Evolutionary conservation across 345 rosid genomes (phyloP).

Genomic region (Anastatica hierochuntica): DNA sequence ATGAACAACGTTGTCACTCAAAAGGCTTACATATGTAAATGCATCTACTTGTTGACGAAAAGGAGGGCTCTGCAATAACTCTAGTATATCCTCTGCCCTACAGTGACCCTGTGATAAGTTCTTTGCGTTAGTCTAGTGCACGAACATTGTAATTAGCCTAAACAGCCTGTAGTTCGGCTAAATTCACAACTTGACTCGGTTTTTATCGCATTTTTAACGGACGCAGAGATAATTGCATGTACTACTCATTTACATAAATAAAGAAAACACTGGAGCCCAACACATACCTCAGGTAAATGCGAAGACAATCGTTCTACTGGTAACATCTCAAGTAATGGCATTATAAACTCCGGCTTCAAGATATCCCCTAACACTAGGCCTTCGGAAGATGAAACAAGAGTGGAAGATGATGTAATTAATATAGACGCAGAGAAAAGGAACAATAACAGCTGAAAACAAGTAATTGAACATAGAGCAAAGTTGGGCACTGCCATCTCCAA

Average conservation of each 20-base stretch:
- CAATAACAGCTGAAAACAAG: too few relatives aligned
- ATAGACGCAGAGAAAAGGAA: background rate
- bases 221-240: background rate
- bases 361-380: slow-evolving; percentile 81
- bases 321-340: slow-evolving; percentile 77
- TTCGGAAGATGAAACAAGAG: slow-evolving; percentile 21
- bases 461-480: background rate
- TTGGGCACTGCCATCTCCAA: background rate
- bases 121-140: background rate
- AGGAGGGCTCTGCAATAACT: slow-evolving; percentile 86
- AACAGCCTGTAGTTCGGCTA: too few relatives aligned
- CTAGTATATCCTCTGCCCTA: slow-evolving; percentile 68
- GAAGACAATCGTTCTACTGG: slow-evolving; percentile 52
- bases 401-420: background rate
- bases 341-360: slow-evolving; percentile 77
- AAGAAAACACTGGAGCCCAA: slow-evolving; percentile 2
- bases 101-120: slow-evolving; percentile 54
- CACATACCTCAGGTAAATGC: slow-evolving; percentile 77
- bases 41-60: slow-evolving; percentile 98
- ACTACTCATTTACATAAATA: background rate
- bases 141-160: too few relatives aligned
- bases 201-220: slow-evolving; percentile 7
- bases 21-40: slow-evolving; percentile 67
- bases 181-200: background rate
- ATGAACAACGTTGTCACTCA: background rate